phyloP scores from a whole-genome alignment of 129 eudicot genomes.

The Gnaphalium uliginosum region DNA sequence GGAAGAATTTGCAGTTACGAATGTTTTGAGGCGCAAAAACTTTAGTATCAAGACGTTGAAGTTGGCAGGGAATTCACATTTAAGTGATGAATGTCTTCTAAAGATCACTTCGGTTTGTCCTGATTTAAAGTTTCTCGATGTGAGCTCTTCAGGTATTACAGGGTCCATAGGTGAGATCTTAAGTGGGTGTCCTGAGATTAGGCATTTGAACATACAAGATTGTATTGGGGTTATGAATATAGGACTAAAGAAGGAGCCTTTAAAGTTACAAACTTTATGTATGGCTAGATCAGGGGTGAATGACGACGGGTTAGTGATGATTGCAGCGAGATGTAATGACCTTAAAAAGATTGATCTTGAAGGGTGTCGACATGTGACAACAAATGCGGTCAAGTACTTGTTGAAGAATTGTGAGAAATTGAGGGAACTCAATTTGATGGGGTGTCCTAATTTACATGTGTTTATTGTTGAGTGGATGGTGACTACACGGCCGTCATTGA shows the following conservation, averaged over 20 bases:
- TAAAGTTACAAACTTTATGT: conserved; percentile 39
- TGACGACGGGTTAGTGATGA: conserved; percentile 44
- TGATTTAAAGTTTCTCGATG: conserved; percentile 42
- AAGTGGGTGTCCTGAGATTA: conserved; percentile 37
- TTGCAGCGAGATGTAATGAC: conserved; percentile 49
- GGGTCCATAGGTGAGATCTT: conserved; percentile 42
- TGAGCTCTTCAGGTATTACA: conserved; percentile 39
- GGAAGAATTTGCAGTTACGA: conserved; percentile 11
- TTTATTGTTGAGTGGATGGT: conserved; percentile 39
- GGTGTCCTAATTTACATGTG: conserved; percentile 41
- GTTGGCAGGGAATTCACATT: conserved; percentile 28
- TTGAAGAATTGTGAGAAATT: conserved; percentile 47
- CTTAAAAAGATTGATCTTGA: conserved; percentile 48
- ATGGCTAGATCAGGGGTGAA: conserved; percentile 54
- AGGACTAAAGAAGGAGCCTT: conserved; percentile 37
- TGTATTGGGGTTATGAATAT: conserved; percentile 39
- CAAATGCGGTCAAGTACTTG: conserved; percentile 41
- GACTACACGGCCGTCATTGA: conserved; percentile 43
- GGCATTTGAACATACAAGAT: conserved; percentile 44
- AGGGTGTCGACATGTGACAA: conserved; percentile 47
- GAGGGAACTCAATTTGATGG: conserved; percentile 57
- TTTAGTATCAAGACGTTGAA: conserved; percentile 36
- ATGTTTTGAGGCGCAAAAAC: conserved; percentile 16
- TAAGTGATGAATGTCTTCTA: conserved; percentile 40
- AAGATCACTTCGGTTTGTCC: conserved; percentile 47